Evolutionary conservation across 208 protist species (phyloP), one percentile per base, ranked within the genome.

Genomic region (Acanthamoeba sp.): DNA sequence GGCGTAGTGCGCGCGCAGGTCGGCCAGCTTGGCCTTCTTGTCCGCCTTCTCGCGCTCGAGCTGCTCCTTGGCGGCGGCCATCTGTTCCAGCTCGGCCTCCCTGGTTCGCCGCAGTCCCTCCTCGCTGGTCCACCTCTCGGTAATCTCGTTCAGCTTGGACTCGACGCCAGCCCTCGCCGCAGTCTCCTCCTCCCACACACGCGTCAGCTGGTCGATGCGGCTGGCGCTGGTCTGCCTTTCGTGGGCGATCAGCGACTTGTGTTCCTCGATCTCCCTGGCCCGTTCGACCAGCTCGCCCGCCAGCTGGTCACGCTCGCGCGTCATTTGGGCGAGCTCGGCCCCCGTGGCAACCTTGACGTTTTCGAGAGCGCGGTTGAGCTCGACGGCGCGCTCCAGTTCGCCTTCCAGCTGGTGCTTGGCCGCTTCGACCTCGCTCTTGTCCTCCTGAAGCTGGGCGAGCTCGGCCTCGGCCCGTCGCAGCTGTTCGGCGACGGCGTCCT

Each of bases 61-160:
- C 34, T 89, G 42, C 5, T 89, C 38, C 45, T 59, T 89, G 38
- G 42, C 38, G 6, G 78, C 52, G 34, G 9, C 7, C 40, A 59
- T 62, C n/a, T 32, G 50, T 36, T 24, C 80, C 20, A 89, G 80
- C 38, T 89, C 80, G n/a, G 32, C 34, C 80, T 89, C 80, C 40
- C 9, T 89, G 10, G 27, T 29, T 29, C 40, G 12, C 4, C 69
- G 69, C 12, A 45, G n/a, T 29, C 9, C 69, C 36, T 80, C 69
- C 22, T 80, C 69, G 34, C 7, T 42, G n/a, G 20, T 29, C 12
- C n/a, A 42, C 10, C 69, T 12, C 5, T 42, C 4, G 5, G n/a
- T 45, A 4, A 80, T 18, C 34, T 3, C 69, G 7, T 48, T 22
- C 20, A 80, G 69, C 69, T 80, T 22, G 9, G 69, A 36, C 22